These are phyloP conservation scores for Penicillium sclerotiorum DNA, from an alignment of 2,329 filamentous ascomycete genomes.

Conservation along the genomic window DNA sequence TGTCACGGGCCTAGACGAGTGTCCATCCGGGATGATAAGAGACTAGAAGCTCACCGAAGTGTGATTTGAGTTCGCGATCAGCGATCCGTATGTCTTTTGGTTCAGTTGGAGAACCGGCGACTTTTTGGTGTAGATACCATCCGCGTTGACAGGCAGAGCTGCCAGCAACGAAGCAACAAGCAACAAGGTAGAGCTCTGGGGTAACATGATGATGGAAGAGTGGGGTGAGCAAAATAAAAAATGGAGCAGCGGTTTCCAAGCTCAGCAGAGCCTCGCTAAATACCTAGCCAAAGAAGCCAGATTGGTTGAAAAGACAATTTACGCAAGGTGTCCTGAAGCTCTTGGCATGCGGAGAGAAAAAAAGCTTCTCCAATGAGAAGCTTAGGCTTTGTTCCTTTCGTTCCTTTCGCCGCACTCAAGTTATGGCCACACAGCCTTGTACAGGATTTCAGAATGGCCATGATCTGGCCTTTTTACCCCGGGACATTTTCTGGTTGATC, in stretches of 20 bases:
- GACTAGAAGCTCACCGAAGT: conserved; percentile 71
- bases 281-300: neutral
- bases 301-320: conserved; percentile 7
- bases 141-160: conserved; percentile 65
- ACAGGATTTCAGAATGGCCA: conserved; percentile 4
- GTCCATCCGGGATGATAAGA: neutral
- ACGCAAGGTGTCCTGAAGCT: conserved; percentile 47
- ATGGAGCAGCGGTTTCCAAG: neutral
- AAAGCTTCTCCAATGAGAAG: conserved; percentile 19
- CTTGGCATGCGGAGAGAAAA: conserved; percentile 37
- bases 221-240: neutral
- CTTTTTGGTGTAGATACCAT: conserved; percentile 79
- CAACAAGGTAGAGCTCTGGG: conserved; percentile 48
- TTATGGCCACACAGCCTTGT: conserved; percentile 12
- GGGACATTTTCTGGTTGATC: conserved; percentile 61
- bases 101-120: conserved; percentile 85
- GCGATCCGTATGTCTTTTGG: conserved; percentile 73
- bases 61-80: conserved; percentile 88
- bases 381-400: conserved; percentile 5
- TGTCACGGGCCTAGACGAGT: neutral
- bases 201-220: conserved; percentile 36
- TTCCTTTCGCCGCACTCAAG: no score
- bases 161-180: conserved; percentile 65
- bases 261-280: conserved; percentile 3
- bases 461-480: conserved; percentile 50